phyloP scores from a whole-genome alignment of 352 stramenopile genomes.

The Pythium diclinum region DNA sequence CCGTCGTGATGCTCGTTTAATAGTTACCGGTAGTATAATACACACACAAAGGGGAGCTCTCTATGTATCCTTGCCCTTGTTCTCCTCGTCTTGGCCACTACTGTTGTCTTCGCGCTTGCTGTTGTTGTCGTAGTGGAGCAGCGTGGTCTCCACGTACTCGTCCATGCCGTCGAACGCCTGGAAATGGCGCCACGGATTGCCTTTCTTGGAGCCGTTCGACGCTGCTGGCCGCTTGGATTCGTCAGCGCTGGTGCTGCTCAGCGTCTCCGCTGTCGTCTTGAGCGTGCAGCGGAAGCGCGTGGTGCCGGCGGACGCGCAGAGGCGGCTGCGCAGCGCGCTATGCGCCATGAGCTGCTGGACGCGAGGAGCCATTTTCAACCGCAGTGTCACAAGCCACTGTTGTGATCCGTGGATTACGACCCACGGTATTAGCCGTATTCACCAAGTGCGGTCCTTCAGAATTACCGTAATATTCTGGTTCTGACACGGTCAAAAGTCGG shows the following conservation, averaged over 20 bases:
- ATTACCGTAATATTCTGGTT: neutral
- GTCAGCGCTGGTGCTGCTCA: neutral
- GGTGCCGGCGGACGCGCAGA: neutral
- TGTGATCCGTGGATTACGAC: neutral
- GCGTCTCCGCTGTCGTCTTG: conserved; percentile 3
- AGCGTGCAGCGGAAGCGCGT: neutral
- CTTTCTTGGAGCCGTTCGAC: neutral
- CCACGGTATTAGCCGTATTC: neutral
- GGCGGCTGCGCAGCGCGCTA: neutral
- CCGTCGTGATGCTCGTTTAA: conserved; percentile 87
- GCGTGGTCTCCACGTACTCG: conserved; percentile 63
- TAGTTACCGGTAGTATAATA: conserved; percentile 25
- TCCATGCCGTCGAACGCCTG: conserved; percentile 63
- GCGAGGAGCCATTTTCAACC: neutral
- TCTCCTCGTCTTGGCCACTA: neutral
- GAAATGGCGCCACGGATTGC: conserved; percentile 56
- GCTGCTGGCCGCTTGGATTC: neutral
- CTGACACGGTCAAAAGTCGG: conserved; percentile 1
- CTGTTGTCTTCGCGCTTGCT: neutral
- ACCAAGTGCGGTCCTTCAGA: neutral
- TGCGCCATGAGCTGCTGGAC: conserved; percentile 2
- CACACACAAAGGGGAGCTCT: neutral
- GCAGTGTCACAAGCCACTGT: neutral
- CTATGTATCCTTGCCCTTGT: neutral
- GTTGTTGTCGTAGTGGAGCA: conserved; percentile 63